A percentile compares a stretch with the other conserved stretches of the same genome.
Conservation (phyloP, 1,284 basidiomycete genomes). For the Termitomyces sp. region DNA sequence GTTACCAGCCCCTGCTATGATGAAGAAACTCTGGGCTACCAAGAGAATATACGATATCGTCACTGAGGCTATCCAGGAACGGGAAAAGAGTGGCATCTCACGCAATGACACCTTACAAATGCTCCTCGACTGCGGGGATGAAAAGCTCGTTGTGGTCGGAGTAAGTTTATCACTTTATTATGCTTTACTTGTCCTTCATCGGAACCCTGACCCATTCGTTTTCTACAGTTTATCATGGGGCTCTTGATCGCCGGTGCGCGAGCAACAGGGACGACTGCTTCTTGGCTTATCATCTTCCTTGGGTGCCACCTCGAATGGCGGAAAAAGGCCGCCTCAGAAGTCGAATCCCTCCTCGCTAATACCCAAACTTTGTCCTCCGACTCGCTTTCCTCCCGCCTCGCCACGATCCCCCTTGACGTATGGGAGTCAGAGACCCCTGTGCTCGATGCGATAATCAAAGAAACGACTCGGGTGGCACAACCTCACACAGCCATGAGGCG, state of each 20-base stretch:
- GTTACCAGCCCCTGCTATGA: conserved; percentile 66
- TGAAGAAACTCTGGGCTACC: conserved; percentile 62
- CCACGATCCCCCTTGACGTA: conserved; percentile 56
- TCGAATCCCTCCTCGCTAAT: conserved; percentile 56
- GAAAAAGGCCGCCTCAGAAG: conserved; percentile 48
- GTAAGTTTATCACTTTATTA: conserved; percentile 36
- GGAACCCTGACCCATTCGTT: conserved; percentile 11
- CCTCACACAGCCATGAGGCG: conserved; percentile 74
- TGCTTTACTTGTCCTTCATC: conserved; percentile 14
- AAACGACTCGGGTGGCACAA: conserved; percentile 70
- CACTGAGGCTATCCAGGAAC: conserved; percentile 46
- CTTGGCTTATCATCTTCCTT: conserved; percentile 67
- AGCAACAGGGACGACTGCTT: conserved; percentile 71
- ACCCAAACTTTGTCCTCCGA: conserved; percentile 26
- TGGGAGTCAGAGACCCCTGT: conserved; percentile 67
- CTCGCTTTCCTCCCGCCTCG: conserved; percentile 44
- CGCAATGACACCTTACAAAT: conserved; percentile 66
- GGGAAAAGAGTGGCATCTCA: conserved; percentile 49
- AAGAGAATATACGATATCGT: conserved; percentile 70
- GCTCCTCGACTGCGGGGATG: conserved; percentile 63
- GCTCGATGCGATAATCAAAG: conserved; percentile 64
- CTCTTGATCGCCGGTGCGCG: conserved; percentile 69
- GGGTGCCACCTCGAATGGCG: conserved; percentile 62
- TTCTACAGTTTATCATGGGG: conserved; percentile 69
- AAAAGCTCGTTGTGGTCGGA: conserved; percentile 61